Evolutionary conservation across 2,329 filamentous ascomycete genomes (phyloP), one percentile per base, ranked within the genome.

Genomic region (Cercospora berteroae): DNA sequence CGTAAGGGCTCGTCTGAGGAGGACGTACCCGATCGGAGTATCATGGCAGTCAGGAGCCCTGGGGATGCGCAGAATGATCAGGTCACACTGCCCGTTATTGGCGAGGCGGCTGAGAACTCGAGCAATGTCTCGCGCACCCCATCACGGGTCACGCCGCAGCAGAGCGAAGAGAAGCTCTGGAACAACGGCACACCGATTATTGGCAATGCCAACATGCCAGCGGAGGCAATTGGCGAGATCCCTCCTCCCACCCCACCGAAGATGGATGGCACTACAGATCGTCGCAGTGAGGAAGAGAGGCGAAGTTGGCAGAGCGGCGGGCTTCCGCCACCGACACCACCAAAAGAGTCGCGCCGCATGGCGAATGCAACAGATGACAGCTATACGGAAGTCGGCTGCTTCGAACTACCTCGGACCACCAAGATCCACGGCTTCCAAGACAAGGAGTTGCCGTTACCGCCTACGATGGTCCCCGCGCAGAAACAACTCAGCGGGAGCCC

Each of bases 61-160:
- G 85, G 82, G 75, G 83, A 81, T 20, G 83, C 90, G 73, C 77
- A 88, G 77, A 75, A 85, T 80, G 83, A 85, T 13, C 79, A 83
- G 12, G 82, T 85, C 33, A 88, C 85, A 1, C 81, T 98, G 2
- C 94, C 94, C 0, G 89, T 97, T 9, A 93, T 98, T 6, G 92
- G 97, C 72, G 94, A 98, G 80, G 90, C 88, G n/a, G 91, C 88
- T 5, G 94, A 97, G 78, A 89, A 84, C 9, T 87, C 85, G 7
- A 92, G 90, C 67, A 85, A 88, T 25, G 31, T 58, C 16, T 67
- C 66, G 27, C 66, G 70, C 25, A 74, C 74, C 42, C 70, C 74
- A 8, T 71, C 73, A 4, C 56, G 67, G 23, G 64, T 71, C 20
- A 75, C 71, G 27, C 73, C 71, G 1, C 60, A 70, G 27, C 69